Percentiles rank a stretch among this genome's conserved stretches.
These are phyloP conservation scores for Torrubiella hemipterigena DNA, from an alignment of 2,329 filamentous ascomycete species.

Conservation along the genomic window DNA sequence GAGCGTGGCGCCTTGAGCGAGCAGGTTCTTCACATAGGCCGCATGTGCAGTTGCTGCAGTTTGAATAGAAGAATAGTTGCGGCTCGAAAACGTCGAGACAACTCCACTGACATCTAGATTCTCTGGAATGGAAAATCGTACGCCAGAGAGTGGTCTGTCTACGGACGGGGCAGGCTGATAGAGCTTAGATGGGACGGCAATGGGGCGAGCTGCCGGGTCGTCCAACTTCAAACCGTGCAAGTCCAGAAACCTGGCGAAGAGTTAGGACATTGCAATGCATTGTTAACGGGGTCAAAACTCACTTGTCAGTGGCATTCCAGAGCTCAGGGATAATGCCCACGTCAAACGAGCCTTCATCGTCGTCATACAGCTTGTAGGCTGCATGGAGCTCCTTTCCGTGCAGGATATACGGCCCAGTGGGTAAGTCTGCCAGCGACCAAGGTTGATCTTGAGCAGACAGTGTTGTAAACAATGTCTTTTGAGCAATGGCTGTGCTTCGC, in stretches of 20 bases:
- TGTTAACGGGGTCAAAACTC: slow-evolving; percentile 1
- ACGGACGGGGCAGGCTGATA: slow-evolving; percentile 16
- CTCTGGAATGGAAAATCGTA: slow-evolving; percentile 23
- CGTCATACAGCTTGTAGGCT: slow-evolving; percentile 28
- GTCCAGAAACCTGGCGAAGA: slow-evolving; percentile 20
- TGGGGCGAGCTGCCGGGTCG: slow-evolving; percentile 13
- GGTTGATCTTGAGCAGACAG: slow-evolving; percentile 9
- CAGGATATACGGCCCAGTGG: slow-evolving; percentile 28
- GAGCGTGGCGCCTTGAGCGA: slow-evolving; percentile 48
- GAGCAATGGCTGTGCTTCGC: slow-evolving; percentile 3
- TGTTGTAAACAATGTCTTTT: slow-evolving; percentile 8
- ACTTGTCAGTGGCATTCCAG: slow-evolving; percentile 14
- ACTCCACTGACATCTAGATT: slow-evolving; percentile 30
- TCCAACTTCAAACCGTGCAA: slow-evolving; percentile 15
- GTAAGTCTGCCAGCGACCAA: slow-evolving; percentile 13
- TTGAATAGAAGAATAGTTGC: slow-evolving; percentile 44
- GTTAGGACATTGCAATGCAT: too few relatives aligned
- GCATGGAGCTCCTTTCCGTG: slow-evolving; percentile 27
- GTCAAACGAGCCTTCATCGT: slow-evolving; percentile 21
- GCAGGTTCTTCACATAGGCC: slow-evolving; percentile 35
- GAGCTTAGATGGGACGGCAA: slow-evolving; percentile 26
- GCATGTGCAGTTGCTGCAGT: slow-evolving; percentile 28
- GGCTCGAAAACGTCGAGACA: slow-evolving; percentile 42
- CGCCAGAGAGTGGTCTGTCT: slow-evolving; percentile 22
- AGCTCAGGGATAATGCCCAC: slow-evolving; percentile 25